Conservation (phyloP, 2,329 filamentous ascomycete species). For the Hirsutella rhossiliensis region DNA sequence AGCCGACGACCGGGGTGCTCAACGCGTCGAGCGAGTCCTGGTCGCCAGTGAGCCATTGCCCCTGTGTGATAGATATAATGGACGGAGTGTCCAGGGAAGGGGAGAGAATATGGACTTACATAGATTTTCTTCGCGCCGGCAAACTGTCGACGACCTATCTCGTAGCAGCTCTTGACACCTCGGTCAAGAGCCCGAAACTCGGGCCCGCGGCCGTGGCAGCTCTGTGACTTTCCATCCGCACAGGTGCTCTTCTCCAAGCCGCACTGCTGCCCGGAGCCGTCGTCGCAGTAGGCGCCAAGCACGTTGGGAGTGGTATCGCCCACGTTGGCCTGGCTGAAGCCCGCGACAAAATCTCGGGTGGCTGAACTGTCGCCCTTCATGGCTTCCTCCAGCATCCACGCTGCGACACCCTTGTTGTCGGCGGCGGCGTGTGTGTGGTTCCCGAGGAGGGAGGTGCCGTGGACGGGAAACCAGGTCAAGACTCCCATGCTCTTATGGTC, state of each 20-base stretch:
- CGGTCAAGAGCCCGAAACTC: conserved; percentile 55
- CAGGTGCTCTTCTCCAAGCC: conserved; percentile 78
- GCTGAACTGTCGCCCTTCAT: conserved; percentile 41
- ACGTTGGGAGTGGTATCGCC: conserved; percentile 86
- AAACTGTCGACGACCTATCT: conserved; percentile 65
- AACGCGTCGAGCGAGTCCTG: conserved; percentile 40
- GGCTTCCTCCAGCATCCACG: conserved; percentile 69
- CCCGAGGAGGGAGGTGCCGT: conserved; percentile 80
- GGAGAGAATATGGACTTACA: conserved; percentile 13
- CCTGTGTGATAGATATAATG: neutral
- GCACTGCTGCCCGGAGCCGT: conserved; percentile 61
- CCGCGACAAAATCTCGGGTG: conserved; percentile 65
- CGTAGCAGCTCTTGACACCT: conserved; percentile 61
- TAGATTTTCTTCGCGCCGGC: conserved; percentile 38
- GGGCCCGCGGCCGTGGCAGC: conserved; percentile 65
- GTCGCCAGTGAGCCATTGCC: neutral
- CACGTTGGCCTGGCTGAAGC: conserved; percentile 85
- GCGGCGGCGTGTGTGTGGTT: conserved; percentile 87
- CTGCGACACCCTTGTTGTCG: conserved; percentile 95
- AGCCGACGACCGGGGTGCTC: conserved; percentile 43
- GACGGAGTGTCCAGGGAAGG: neutral
- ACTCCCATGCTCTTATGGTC: conserved; percentile 70
- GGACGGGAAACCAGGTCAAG: conserved; percentile 83
- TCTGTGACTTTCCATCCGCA: conserved; percentile 52
- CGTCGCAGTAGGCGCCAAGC: conserved; percentile 80